These are phyloP conservation scores for Haematococcus lacustris DNA, from an alignment of 139 green algal species.

Conservation along the genomic window DNA sequence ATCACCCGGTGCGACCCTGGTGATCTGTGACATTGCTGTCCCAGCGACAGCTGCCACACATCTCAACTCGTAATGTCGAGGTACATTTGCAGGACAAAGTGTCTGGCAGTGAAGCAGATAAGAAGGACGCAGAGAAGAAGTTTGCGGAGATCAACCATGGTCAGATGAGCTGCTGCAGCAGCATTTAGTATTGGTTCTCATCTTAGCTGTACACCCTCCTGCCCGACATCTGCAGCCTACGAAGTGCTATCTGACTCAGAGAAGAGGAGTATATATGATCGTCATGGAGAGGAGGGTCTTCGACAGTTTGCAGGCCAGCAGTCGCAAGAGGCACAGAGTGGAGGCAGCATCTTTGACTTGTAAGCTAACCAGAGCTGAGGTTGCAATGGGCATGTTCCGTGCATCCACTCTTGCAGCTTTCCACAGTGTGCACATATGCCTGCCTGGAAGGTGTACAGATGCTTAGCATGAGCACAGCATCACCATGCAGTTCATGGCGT, in stretches of 20 bases:
- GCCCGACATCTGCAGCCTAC: constrained; percentile 66
- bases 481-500: too few relatives aligned
- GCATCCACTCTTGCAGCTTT: too few relatives aligned
- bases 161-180: constrained; percentile 17
- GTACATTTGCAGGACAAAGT: constrained; percentile 68
- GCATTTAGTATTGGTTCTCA: background rate
- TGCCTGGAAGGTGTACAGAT: too few relatives aligned
- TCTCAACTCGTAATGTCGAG: too few relatives aligned
- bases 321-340: constrained; percentile 42
- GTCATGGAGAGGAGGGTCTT: constrained; percentile 94
- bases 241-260: constrained; percentile 86
- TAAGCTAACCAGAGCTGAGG: too few relatives aligned
- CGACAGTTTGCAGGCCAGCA: constrained; percentile 74
- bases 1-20: constrained; percentile 88
- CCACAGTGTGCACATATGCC: too few relatives aligned
- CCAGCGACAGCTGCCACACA: too few relatives aligned
- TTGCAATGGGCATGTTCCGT: too few relatives aligned
- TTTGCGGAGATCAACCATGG: constrained; percentile 95
- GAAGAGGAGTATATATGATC: constrained; percentile 94
- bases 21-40: too few relatives aligned
- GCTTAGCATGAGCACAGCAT: too few relatives aligned
- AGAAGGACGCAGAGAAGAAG: constrained; percentile 80
- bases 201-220: background rate
- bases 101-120: constrained; percentile 74
- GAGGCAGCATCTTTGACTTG: constrained; percentile 82